phyloP scores from a whole-genome alignment of 768 basidiomycete species.

The Pleurotus citrinopileatus region DNA sequence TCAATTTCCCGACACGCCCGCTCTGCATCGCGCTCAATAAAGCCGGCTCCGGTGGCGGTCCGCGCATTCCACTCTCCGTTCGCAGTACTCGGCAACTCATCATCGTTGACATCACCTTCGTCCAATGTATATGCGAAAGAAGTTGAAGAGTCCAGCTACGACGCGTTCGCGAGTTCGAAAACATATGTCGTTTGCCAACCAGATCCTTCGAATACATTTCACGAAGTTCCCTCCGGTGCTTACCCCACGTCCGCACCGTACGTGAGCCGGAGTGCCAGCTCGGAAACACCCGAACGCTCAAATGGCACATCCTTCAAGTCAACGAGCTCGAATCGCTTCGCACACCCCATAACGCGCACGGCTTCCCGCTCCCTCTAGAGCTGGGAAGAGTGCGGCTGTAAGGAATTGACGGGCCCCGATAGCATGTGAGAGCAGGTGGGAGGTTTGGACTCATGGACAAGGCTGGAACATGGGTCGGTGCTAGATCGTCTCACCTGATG shows the following conservation, averaged over 20 bases:
- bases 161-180: slow-evolving; percentile 49
- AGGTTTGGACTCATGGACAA: slow-evolving; percentile 39
- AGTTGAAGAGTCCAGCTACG: slow-evolving; percentile 41
- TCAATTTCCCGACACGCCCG: slow-evolving; percentile 20
- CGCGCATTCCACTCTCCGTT: slow-evolving; percentile 70
- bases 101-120: slow-evolving; percentile 32
- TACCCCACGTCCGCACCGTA: slow-evolving; percentile 51
- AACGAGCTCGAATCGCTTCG: slow-evolving; percentile 34
- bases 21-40: slow-evolving; percentile 19
- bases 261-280: slow-evolving; percentile 35
- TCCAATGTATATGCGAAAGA: slow-evolving; percentile 60
- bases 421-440: slow-evolving; percentile 41
- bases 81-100: slow-evolving; percentile 43
- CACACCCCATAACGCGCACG: slow-evolving; percentile 42
- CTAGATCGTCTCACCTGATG: slow-evolving; percentile 46
- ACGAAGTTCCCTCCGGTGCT: slow-evolving; percentile 72
- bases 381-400: slow-evolving; percentile 46
- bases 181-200: slow-evolving; percentile 77
- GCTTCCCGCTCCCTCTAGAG: slow-evolving; percentile 39
- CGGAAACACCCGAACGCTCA: slow-evolving; percentile 33
- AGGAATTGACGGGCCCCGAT: slow-evolving; percentile 41
- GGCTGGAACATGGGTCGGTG: slow-evolving; percentile 32
- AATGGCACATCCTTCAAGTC: slow-evolving; percentile 37
- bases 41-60: slow-evolving; percentile 10
- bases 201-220: slow-evolving; percentile 57